phyloP scores from a whole-genome alignment of 208 protist genomes.

The Trypanosoma melophagium region DNA sequence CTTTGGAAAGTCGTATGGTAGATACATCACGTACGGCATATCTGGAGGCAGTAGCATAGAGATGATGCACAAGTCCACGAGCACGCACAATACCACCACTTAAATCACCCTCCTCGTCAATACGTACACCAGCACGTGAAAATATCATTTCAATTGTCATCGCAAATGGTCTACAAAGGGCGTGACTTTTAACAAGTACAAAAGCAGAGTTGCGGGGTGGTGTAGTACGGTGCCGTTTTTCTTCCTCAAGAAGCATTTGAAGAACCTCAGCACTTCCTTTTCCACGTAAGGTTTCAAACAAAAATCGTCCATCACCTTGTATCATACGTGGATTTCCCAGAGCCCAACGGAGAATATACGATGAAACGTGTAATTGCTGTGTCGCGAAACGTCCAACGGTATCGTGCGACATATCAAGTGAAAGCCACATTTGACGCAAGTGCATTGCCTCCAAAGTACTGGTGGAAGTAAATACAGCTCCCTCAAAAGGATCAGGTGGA shows the following conservation, averaged over 20 bases:
- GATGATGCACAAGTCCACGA: constrained; percentile 38
- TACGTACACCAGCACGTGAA: constrained; percentile 29
- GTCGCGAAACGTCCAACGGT: constrained; percentile 35
- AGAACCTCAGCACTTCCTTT: constrained; percentile 20
- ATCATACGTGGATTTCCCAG: constrained; percentile 20
- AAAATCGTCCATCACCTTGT: constrained; percentile 17
- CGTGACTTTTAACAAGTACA: constrained; percentile 68
- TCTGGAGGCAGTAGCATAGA: constrained; percentile 34
- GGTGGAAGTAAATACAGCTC: constrained; percentile 63
- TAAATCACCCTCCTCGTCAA: constrained; percentile 55
- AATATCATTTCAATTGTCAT: constrained; percentile 39
- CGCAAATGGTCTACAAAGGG: constrained; percentile 42
- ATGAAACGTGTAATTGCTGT: constrained; percentile 19
- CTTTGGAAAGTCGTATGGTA: constrained; percentile 28
- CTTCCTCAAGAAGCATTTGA: constrained; percentile 18
- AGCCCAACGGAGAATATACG: constrained; percentile 25
- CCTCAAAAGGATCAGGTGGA: constrained; percentile 37
- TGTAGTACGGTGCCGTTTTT: constrained; percentile 18
- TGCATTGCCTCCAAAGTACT: constrained; percentile 66
- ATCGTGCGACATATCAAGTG: constrained; percentile 28
- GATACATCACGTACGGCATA: constrained; percentile 44
- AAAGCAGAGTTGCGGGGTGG: constrained; percentile 52
- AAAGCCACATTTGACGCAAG: constrained; percentile 72
- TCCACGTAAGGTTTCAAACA: constrained; percentile 29
- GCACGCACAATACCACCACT: constrained; percentile 28